Base-by-base conservation (phyloP, 805 yeast species). In the Yarrowia deformans region DNA sequence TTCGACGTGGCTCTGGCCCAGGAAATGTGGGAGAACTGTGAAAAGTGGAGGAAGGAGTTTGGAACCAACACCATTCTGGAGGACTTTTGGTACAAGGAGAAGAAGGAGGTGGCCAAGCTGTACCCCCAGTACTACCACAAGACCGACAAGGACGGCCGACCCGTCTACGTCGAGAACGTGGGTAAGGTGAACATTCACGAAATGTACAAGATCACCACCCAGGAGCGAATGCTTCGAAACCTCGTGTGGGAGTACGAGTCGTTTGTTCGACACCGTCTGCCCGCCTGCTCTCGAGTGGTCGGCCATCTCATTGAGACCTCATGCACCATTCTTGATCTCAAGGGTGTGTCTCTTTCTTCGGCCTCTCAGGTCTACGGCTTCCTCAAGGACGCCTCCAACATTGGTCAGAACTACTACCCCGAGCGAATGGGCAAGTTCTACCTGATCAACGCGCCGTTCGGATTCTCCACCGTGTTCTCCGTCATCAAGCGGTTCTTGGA, bases 371-470 rank as follows among this genome's bases (percentile, higher is more conserved):
- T 95, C 52, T 83, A 92, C 72, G 83, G 89, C 13, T 95, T 93
- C 80, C 97, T 95, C 69, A 88, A 88, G 78, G 98, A 93, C 80
- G 97, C 99, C 10, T 91, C 97, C 14, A 82, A 85, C 75, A 91
- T 95, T 75, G 97, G 98, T 70, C 99, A 95, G 83, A 91, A 95
- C 82, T 94, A 91, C 81, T 95, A 95, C 79, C 99, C 99, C 16
- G 99, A 95, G 84, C 90, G 98, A 81, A 95, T 95, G 99, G 99
- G 99, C 77, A 93, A 91, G 80, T 95, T 94, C 78, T 94, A 93
- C 81, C 82, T 93, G 75, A 91, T 95, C 81, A 95, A 95, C 77
- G 97, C 98, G 0, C 99, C 99, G 72, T 95, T 93, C 77, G 99
- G 99, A 1, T 95, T 95, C 81, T 87, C 97, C 46, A 89, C 98